Conservation (phyloP, 257 asterid species). For the Plantago major region DNA sequence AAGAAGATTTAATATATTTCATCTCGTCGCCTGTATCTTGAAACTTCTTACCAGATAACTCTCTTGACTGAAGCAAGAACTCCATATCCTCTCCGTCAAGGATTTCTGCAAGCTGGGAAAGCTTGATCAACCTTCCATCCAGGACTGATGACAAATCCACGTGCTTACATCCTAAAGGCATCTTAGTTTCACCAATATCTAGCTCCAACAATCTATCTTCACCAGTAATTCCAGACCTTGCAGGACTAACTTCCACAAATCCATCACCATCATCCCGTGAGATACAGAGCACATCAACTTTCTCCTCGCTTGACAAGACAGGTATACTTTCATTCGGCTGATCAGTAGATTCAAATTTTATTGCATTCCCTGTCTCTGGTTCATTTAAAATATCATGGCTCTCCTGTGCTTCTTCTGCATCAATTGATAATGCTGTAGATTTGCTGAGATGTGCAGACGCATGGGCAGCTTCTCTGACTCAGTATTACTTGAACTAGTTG, state of each 20-base stretch:
- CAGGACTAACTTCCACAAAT: conserved; percentile 28
- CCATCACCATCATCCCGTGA: conserved; percentile 31
- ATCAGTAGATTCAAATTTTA: conserved; percentile 29
- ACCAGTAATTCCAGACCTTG: conserved; percentile 27
- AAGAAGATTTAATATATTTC: conserved; percentile 24
- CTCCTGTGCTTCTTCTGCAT: conserved; percentile 32
- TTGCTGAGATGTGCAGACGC: conserved; percentile 29
- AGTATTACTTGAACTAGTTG: conserved; percentile 27
- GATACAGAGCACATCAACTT: too few relatives aligned
- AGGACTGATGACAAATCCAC: conserved; percentile 51
- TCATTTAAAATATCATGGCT: conserved; percentile 28
- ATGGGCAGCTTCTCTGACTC: conserved; percentile 24
- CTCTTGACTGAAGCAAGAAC: conserved; percentile 56
- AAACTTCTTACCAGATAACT: conserved; percentile 26
- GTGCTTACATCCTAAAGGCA: conserved; percentile 34
- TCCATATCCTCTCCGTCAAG: conserved; percentile 63
- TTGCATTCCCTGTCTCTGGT: conserved; percentile 22
- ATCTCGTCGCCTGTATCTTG: conserved; percentile 21
- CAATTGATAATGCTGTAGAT: conserved; percentile 29
- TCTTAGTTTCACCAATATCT: conserved; percentile 24
- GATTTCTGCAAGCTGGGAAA: conserved; percentile 69
- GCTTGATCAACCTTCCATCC: conserved; percentile 56
- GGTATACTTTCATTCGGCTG: conserved; percentile 30
- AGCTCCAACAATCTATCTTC: conserved; percentile 30
- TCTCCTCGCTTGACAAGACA: conserved; percentile 34